Conservation (phyloP, 2,329 filamentous ascomycete species). For the Fusarium torreyae region DNA sequence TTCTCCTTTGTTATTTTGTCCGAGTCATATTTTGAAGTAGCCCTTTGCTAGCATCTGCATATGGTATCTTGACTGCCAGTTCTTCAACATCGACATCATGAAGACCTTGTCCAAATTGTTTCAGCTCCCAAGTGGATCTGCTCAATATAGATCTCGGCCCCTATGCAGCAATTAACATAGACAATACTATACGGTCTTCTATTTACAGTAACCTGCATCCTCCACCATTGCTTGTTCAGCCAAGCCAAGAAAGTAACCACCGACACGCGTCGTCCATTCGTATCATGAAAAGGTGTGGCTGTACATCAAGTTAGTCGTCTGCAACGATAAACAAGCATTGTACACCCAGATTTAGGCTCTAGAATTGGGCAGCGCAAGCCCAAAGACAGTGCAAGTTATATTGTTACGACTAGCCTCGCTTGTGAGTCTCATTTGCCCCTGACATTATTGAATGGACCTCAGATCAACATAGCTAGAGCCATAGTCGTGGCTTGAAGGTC, state of each 20-base stretch:
- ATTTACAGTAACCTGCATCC: constrained; percentile 3
- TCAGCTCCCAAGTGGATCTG: too few species aligned
- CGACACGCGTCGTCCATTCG: constrained; percentile 33
- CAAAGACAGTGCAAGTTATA: constrained; percentile 12
- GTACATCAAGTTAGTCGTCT: constrained; percentile 17
- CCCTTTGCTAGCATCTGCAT: too few species aligned
- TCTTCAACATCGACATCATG: too few species aligned
- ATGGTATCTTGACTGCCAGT: too few species aligned
- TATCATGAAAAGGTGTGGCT: constrained; percentile 35
- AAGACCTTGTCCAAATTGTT: too few species aligned
- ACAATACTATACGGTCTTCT: background rate
- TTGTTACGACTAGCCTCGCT: constrained; percentile 22
- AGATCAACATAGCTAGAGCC: constrained; percentile 44
- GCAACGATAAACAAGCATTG: constrained; percentile 16
- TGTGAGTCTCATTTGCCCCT: constrained; percentile 47
- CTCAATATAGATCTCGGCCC: background rate
- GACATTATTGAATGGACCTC: constrained; percentile 30
- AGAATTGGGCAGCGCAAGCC: constrained; percentile 34
- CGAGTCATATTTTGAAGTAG: too few species aligned
- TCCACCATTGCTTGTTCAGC: constrained; percentile 6
- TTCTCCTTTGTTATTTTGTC: too few species aligned
- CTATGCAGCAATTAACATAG: background rate
- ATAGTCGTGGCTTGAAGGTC: constrained; percentile 31
- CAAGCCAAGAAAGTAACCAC: constrained; percentile 16
- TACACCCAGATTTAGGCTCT: constrained; percentile 23